Conservation (phyloP, 306 rosid species). For the Quercus dentata region DNA sequence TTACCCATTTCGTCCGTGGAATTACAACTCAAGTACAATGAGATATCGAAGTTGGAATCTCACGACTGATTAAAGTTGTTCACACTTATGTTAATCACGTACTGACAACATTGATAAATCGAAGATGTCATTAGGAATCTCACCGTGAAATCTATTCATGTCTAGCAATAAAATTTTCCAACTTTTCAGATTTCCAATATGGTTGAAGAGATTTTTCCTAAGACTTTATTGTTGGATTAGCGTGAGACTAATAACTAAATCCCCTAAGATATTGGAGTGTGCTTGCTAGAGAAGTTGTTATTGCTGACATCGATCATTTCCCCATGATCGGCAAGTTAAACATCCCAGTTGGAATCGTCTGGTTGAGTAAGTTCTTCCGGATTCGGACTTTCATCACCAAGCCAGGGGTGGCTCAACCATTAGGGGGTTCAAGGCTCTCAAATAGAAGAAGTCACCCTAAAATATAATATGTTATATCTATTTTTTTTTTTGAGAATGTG, state of each 20-base stretch:
- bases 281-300: conserved; percentile 51
- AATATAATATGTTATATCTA: no score
- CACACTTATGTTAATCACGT: conserved; percentile 46
- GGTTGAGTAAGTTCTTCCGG: no score
- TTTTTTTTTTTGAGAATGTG: no score
- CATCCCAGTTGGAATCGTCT: no score
- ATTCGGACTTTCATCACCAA: conserved; percentile 36
- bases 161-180: conserved; percentile 51
- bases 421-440: no score
- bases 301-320: conserved; percentile 39
- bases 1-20: background rate
- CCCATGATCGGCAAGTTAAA: conserved; percentile 25
- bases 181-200: conserved; percentile 33
- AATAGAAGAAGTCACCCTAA: no score
- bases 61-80: conserved; percentile 46
- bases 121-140: conserved; percentile 49
- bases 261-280: conserved; percentile 46
- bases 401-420: background rate
- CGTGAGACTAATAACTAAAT: conserved; percentile 31
- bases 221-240: conserved; percentile 49
- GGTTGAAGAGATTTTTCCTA: conserved; percentile 54
- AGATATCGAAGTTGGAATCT: conserved; percentile 43
- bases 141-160: conserved; percentile 43
- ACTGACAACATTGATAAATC: conserved; percentile 14
- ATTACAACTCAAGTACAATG: conserved; percentile 36